Evolutionary conservation across 2,329 filamentous ascomycete species (phyloP), one percentile per base, ranked within the genome.

Genomic region (Talaromyces verruculosus): DNA sequence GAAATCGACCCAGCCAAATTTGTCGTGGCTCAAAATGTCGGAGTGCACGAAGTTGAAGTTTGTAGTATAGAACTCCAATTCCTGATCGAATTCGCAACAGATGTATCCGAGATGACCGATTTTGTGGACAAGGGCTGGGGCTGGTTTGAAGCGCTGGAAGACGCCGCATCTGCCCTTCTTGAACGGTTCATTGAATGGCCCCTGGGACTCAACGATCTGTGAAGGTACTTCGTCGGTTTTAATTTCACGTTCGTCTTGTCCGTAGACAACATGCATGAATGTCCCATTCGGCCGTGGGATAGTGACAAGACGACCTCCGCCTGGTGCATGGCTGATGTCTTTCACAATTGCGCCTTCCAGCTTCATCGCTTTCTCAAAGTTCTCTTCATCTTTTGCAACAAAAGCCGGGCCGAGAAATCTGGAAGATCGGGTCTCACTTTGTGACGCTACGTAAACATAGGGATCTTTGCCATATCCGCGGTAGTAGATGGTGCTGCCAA

Each of bases 381-480:
- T 86, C 2, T 82, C 82, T 69, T 83, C 79, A 5, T 80, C 82
- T 68, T 85, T 84, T 5, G 89, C 87, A 41, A 83, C 84, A 68
- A 87, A 89, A 1, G 81, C 85, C 0, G 83, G 81, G 1, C 87
- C 87, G 5, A 83, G 80, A 71, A 89, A 90, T 65, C 62, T 80
- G 77, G 66, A 84, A 77, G 72, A 81, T 75, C 59, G 75, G 71
- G 1, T 83, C 81, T 60, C 79, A 77, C 66, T 81, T 79, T 58
- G 84, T 79, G 70, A 84, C 84, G 85, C 82, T 68, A 85, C 87
- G 53, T 88, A 80, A 2, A 88, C 78, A 72, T 86, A 88, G 13
- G 86, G 85, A 69, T 89, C 86, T 6, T 76, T 77, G 15, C 87
- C 86, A 71, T 88, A 89, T 19, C 87, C 87, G 47, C 85, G 83